Base-by-base conservation (phyloP, 352 stramenopile species). In the Globisporangium middletonii region DNA sequence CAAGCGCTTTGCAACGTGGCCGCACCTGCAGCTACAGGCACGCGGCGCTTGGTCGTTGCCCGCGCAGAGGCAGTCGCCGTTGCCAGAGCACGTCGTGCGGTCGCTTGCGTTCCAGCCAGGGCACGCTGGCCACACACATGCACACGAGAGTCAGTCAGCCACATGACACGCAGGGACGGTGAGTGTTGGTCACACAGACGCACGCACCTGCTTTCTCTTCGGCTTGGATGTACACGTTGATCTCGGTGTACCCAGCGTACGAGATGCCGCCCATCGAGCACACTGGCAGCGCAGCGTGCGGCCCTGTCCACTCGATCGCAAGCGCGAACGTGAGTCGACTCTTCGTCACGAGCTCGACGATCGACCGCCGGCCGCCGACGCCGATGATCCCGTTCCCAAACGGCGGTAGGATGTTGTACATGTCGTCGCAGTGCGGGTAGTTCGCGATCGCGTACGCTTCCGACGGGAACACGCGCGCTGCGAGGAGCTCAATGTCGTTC, bases 371-470 rank as follows among this genome's bases (percentile, higher is more conserved):
- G 49, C 73, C 80, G 45, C 69, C 67, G 15, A 67, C 66, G 18
- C 78, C 77, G 59, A 91, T 75, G 38, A 90, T 77, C 15, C 78
- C 81, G 64, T 94, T 94, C 16, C 77, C 78, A 54, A 73, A 88
- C 2, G 84, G 84, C 35, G 84, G 78, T 19, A 94, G 86, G 46
- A 94, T 68, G 50, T 87, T 90, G 59, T 80, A 94, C 76, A 92
- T 87, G 57, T 94, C 84, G 57, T 89, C 81, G 61, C 84, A 94
- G 53, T 94, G 82, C 37, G 84, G 84, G 53, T 94, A 94, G 59
- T 94, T 87, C 47, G 68, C 55, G 16, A 75, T 49, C 16, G 77
- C 37, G 59, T 94, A 94, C 3, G 82, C 71, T 44, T 83, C 68
- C 0, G 73, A 87, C 43, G 84, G 84, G 47, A 73, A 71, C 45